Evolutionary conservation across 2,329 filamentous ascomycete genomes (phyloP).

Genomic region (Pseudovirgaria hyperparasitica): DNA sequence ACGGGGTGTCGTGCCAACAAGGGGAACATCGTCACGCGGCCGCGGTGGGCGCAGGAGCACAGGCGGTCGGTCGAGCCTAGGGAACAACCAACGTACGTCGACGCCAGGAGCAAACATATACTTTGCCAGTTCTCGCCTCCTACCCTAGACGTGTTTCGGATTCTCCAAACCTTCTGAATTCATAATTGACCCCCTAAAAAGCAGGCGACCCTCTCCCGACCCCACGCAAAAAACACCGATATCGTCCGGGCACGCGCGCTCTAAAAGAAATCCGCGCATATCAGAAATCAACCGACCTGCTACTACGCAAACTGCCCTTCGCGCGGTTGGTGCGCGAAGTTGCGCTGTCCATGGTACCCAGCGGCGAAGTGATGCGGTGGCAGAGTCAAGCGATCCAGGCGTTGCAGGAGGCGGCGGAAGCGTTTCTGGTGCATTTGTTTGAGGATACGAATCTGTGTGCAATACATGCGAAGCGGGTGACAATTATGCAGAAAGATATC

Average conservation of each 20-base stretch:
- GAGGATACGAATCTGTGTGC: slow-evolving; percentile 98
- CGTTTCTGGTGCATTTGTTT: slow-evolving; percentile 94
- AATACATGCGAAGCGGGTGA: slow-evolving; percentile 98
- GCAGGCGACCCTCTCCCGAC: slow-evolving; percentile 16
- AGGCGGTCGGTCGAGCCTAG: slow-evolving; percentile 9
- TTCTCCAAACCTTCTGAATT: slow-evolving; percentile 1
- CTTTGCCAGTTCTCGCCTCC: neutral
- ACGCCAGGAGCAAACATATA: slow-evolving; percentile 1
- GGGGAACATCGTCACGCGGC: slow-evolving; percentile 1
- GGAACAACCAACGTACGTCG: slow-evolving; percentile 10
- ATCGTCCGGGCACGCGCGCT: slow-evolving; percentile 66
- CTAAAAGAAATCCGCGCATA: slow-evolving; percentile 97
- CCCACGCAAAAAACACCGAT: slow-evolving; percentile 24
- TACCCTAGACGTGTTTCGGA: neutral
- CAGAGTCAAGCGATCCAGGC: slow-evolving; percentile 96
- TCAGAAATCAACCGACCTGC: slow-evolving; percentile 91
- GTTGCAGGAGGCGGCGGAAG: slow-evolving; percentile 96
- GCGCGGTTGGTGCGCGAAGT: slow-evolving; percentile 80
- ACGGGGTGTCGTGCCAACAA: too few relatives aligned
- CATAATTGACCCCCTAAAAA: slow-evolving; percentile 13
- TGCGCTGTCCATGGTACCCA: slow-evolving; percentile 85
- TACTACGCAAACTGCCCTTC: slow-evolving; percentile 96
- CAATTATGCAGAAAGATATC: slow-evolving; percentile 95
- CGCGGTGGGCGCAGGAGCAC: slow-evolving; percentile 10
- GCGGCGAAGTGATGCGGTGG: slow-evolving; percentile 65